These are phyloP conservation scores for Gardenia jasminoides DNA, from an alignment of 257 asterid species.

Conservation along the genomic window DNA sequence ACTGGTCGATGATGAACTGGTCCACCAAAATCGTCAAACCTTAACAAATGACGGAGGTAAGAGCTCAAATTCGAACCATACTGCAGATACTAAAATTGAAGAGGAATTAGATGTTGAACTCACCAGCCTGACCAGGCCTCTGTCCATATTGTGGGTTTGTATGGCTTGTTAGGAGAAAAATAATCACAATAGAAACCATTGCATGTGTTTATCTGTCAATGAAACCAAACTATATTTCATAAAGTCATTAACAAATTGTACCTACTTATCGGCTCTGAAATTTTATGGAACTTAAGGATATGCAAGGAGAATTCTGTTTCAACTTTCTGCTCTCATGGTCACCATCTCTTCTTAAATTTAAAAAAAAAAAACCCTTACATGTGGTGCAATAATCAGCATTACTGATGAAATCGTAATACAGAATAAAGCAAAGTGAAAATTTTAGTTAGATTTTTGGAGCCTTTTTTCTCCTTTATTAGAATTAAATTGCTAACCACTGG, in stretches of 20 bases:
- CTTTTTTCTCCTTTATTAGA: neutral
- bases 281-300: neutral
- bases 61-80: neutral
- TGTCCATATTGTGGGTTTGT: conserved; percentile 91
- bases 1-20: conserved; percentile 92
- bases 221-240: conserved; percentile 9
- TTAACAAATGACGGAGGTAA: conserved; percentile 20
- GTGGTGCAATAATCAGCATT: neutral
- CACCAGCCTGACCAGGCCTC: conserved; percentile 99
- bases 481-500: conserved; percentile 66
- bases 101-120: conserved; percentile 8
- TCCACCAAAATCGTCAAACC: conserved; percentile 92
- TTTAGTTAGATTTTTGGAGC: neutral
- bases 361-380: neutral
- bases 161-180: conserved; percentile 82
- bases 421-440: neutral
- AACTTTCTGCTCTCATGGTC: neutral
- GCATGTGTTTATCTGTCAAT: conserved; percentile 84
- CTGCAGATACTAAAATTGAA: conserved; percentile 1
- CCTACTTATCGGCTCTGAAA: neutral
- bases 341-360: neutral
- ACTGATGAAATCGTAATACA: neutral
- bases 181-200: conserved; percentile 95
- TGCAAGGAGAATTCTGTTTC: neutral
- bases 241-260: neutral